Evolutionary conservation across 345 rosid species (phyloP), one percentile per base, ranked within the genome.

Genomic region (Gossypium longicalyx): DNA sequence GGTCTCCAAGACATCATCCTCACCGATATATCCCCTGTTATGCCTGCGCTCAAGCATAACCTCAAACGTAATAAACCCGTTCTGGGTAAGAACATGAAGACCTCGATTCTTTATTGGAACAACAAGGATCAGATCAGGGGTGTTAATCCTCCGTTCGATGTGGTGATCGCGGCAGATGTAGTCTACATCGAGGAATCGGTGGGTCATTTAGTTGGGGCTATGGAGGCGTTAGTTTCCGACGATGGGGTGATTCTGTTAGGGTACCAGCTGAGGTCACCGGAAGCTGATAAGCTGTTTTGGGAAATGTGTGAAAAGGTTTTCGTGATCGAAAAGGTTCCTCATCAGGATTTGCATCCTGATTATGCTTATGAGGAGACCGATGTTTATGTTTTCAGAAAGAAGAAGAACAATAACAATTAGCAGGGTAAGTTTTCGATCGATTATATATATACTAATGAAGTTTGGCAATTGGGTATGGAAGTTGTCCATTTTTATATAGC

Each of bases 11-110:
- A 90, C 79, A 73, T 94, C 74, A 73, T 94, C 20, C 93, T 94
- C 72, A 92, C 98, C 7, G 97, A 90, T 84, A 90, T 92, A 54
- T 79, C 96, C 47, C 89, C 97, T 4, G 97, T 92, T 51, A 92
- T 94, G 97, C 94, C 97, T 17, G 97, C 97, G 6, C 87, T 94
- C 61, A 90, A 86, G 78, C 97, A 88, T 88, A 94, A 92, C 79
- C 92, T 94, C 80, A 94, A 92, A 81, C 89, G 94, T 61, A 94
- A 94, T 87, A 94, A 92, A 74, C 81, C 87, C 34, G 87, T 83
- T 64, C 15, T 58, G 34, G 62, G 62, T 13, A 23, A 58, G 62
- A 58, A 58, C 8, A 2, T 58, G 38, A 22, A 23, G 62, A 58
- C 62, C 3, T 58, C 62, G 8, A 12, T 57, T 57, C 62, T 57